Conservation (phyloP, 2,329 filamentous ascomycete species). For the Hypoxylon sp. region DNA sequence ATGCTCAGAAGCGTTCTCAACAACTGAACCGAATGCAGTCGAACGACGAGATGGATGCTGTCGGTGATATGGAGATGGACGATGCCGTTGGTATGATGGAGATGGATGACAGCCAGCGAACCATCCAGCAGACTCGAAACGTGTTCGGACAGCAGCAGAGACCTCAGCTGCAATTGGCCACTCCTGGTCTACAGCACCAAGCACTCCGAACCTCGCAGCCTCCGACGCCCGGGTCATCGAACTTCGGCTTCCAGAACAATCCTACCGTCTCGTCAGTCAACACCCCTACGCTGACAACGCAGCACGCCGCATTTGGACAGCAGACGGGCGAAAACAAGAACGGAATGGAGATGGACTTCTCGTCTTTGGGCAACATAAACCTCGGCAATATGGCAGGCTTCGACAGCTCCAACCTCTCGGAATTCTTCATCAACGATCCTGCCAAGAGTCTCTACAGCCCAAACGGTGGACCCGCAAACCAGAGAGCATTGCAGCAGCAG, state of each 20-base stretch:
- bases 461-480: slow-evolving; percentile 76
- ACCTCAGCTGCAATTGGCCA: slow-evolving; percentile 84
- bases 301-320: slow-evolving; percentile 68
- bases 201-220: slow-evolving; percentile 88
- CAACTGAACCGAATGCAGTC: slow-evolving; percentile 59
- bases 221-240: slow-evolving; percentile 82
- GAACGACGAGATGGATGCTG: slow-evolving; percentile 80
- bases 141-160: slow-evolving; percentile 74
- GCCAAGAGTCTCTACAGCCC: slow-evolving; percentile 94
- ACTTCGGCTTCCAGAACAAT: slow-evolving; percentile 87
- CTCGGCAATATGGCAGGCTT: slow-evolving; percentile 69
- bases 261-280: slow-evolving; percentile 98
- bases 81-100: slow-evolving; percentile 78
- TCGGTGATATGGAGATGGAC: slow-evolving; percentile 98
- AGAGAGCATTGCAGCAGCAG: slow-evolving; percentile 75
- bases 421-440: slow-evolving; percentile 86
- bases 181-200: slow-evolving; percentile 80
- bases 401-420: slow-evolving; percentile 62
- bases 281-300: slow-evolving; percentile 88
- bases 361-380: slow-evolving; percentile 70
- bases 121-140: slow-evolving; percentile 77
- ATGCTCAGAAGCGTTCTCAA: slow-evolving; percentile 58
- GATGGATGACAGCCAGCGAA: slow-evolving; percentile 70
- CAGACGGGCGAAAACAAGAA: slow-evolving; percentile 74
- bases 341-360: slow-evolving; percentile 80